Base-by-base conservation (phyloP, 2,329 filamentous ascomycete genomes). In the Daldinia eschscholtzii region DNA sequence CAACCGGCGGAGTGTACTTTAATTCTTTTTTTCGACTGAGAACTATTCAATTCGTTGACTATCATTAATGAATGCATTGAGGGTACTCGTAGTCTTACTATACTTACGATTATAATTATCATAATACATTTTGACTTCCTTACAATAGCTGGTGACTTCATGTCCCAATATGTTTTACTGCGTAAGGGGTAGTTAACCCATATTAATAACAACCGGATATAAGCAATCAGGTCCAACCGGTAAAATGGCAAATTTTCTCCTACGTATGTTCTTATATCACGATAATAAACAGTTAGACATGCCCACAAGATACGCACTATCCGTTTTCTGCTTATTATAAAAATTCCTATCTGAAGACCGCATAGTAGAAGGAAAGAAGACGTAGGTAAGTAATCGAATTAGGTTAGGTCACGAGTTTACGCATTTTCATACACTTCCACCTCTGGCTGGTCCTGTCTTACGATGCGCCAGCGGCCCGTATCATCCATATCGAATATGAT, bases 401-500 rank as follows among this genome's bases (percentile, higher is more conserved):
- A 30, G 9, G 23, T 6, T 39, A 12, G 13, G 18, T 18, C 33
- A 55, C n/a, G 35, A 18, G 33, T 23, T 30, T 55, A 66, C 30
- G 55, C 23, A 28, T 68, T 37, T 28, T 65, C 61, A 18, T 68
- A 70, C 15, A 37, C 9, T 28, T 68, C 68, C 15, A 70, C 66
- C 20, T 69, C 68, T 15, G 10, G 15, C 1, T 30, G 6, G 9
- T 44, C 64, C 30, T 15, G 59, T 35, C 66, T 72, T 33, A 63
- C 39, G 57, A 83, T 81, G 67, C 82, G 78, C 82, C 81, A 84
- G 44, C 82, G 76, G 2, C 81, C 82, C 10, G 76, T 78, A 13
- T 79, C 74, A 53, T 83, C 80, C 70, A 76, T 73, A 33, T 67
- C 66, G 78, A 84, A 82, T 18, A 74, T 72, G 10, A 83, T 74